Evolutionary conservation across 1,284 basidiomycete species (phyloP), one percentile per base, ranked within the genome.

Genomic region (Cryptococcus depauperatus): DNA sequence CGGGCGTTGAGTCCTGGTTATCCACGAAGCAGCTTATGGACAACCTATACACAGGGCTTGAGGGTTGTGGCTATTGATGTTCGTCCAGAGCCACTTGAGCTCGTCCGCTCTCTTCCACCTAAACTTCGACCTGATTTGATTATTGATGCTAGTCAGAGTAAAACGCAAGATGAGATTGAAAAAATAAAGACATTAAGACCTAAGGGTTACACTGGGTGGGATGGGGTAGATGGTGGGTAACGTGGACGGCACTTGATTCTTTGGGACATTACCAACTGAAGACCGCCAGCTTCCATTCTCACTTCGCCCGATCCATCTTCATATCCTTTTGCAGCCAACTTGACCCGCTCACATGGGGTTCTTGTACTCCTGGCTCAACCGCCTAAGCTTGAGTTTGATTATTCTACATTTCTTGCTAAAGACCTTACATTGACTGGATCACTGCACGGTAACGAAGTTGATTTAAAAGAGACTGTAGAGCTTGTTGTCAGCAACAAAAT

Each of bases 21-120:
- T 27, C 4, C 5, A 25, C 27, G 3, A 23, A 18, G 11, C 37
- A 23, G 14, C 21, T 18, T 28, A 8, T 16, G 13, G 18, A 21
- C 10, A 14, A 3, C 5, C 35, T 13, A 13, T 27, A n/a, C 11
- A 10, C 28, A 57, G 55, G 55, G 55, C 6, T 41, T 52, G 25
- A 54, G 50, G 32, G 55, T 57, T 19, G 52, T 57, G 5, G 55
- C 47, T 1, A 47, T 57, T 21, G 55, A 54, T 43, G 44, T 51
- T 38, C 40, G 55, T 18, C 50, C 52, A 11, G 47, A 50, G 30
- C 52, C 55, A 3, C 35, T 57, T 21, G 52, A 45, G 10, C 34
- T 49, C 7, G 47, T 38, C n/a, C 41, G 43, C 32, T 37, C 37
- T 11, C 39, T 51, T 18, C 11, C 9, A 14, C 8, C n/a, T n/a